Evolutionary conservation across 106 monocot species (phyloP).

Genomic region (Dioscorea alata): DNA sequence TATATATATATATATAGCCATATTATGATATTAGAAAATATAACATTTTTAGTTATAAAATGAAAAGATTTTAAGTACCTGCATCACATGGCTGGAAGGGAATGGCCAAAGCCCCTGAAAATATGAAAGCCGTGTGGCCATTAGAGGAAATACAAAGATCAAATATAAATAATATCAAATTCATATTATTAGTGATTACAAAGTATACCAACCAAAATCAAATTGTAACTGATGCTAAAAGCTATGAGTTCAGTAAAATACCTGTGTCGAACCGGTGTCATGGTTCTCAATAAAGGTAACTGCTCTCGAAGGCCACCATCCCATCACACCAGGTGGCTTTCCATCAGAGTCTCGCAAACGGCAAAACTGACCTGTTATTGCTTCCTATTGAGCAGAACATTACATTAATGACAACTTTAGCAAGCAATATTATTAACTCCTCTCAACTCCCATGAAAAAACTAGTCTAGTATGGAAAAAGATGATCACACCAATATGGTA

Average conservation of each 20-base stretch:
- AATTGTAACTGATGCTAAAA: neutral
- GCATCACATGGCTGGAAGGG: constrained; percentile 68
- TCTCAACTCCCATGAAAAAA: too few relatives aligned
- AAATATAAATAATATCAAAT: neutral
- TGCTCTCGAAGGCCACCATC: constrained; percentile 90
- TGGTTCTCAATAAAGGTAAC: constrained; percentile 90
- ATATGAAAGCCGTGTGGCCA: constrained; percentile 1
- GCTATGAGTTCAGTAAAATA: neutral
- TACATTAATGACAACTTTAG: too few relatives aligned
- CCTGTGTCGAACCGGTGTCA: constrained; percentile 19
- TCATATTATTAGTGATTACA: too few relatives aligned
- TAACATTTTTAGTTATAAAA: too few relatives aligned
- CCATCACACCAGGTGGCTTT: constrained; percentile 80
- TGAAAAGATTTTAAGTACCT: constrained; percentile 24
- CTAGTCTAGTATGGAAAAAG: too few relatives aligned
- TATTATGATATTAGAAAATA: too few relatives aligned
- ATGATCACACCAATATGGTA: constrained; percentile 6
- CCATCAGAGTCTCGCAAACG: constrained; percentile 63
- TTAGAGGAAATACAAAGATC: neutral
- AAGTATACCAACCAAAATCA: neutral
- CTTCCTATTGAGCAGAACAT: constrained; percentile 39
- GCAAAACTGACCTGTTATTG: constrained; percentile 78
- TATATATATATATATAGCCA: too few relatives aligned
- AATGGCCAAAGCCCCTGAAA: constrained; percentile 92
- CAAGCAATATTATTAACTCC: too few relatives aligned